phyloP scores from a whole-genome alignment of 1,284 basidiomycete genomes.

The Apiotrichum montevideense region DNA sequence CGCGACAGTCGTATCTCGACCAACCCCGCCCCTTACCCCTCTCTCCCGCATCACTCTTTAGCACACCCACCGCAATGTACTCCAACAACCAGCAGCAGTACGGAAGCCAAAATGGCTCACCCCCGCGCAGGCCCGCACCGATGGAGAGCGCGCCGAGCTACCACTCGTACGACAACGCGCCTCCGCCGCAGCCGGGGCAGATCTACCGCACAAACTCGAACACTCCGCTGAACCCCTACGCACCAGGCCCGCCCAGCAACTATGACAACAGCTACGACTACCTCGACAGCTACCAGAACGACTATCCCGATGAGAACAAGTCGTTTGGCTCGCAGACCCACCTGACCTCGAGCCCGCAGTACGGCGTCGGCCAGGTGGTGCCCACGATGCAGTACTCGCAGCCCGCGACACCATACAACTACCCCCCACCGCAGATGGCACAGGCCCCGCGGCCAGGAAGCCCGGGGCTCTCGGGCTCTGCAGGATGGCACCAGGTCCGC shows the following conservation, averaged over 20 bases:
- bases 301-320: constrained; percentile 34
- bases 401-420: constrained; percentile 9
- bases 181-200: constrained; percentile 1
- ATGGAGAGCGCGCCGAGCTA: constrained; percentile 6
- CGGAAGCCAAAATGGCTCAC: too few relatives aligned
- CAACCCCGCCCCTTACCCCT: too few relatives aligned
- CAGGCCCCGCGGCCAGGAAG: constrained; percentile 12
- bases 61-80: neutral
- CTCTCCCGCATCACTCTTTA: too few relatives aligned
- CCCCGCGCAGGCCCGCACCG: neutral
- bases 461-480: constrained; percentile 27
- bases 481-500: constrained; percentile 36
- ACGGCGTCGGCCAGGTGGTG: constrained; percentile 31
- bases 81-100: neutral
- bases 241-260: constrained; percentile 20
- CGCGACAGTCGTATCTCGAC: too few relatives aligned
- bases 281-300: constrained; percentile 12
- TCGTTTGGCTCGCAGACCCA: constrained; percentile 33
- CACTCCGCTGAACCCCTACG: constrained; percentile 10
- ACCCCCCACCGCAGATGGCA: constrained; percentile 9
- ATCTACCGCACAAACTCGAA: neutral
- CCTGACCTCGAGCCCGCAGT: constrained; percentile 10
- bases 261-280: constrained; percentile 5
- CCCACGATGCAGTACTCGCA: constrained; percentile 13
- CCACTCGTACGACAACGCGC: constrained; percentile 3